Evolutionary conservation across 2,329 filamentous ascomycete species (phyloP).

Genomic region (Botrytis deweyae): DNA sequence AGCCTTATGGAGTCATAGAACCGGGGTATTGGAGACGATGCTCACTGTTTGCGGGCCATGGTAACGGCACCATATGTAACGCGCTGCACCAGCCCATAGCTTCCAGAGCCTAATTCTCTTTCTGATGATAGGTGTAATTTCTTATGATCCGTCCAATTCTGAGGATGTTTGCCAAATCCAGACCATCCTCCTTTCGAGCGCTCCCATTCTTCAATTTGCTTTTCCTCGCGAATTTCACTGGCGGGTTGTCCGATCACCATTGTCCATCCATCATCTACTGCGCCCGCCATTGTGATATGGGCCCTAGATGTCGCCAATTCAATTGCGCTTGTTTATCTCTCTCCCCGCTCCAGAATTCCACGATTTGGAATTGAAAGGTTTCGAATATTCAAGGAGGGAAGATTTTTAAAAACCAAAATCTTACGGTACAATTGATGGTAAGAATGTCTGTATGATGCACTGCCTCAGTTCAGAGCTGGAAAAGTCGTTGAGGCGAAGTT

Average conservation of each 20-base stretch:
- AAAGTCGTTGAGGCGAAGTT: not conserved
- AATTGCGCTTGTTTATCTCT: not conserved
- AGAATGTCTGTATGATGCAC: not conserved
- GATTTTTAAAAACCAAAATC: not conserved
- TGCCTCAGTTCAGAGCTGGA: constrained; percentile 7
- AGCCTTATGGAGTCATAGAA: not conserved
- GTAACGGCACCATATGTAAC: constrained; percentile 43
- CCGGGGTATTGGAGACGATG: not conserved
- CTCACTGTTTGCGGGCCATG: constrained; percentile 46
- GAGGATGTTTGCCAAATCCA: constrained; percentile 31
- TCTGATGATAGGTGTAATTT: constrained; percentile 31
- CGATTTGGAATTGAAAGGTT: not conserved
- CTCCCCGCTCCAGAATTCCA: not conserved
- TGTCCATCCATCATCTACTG: constrained; percentile 30
- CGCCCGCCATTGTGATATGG: not conserved
- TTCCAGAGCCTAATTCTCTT: constrained; percentile 44
- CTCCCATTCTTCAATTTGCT: constrained; percentile 34
- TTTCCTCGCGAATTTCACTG: constrained; percentile 28
- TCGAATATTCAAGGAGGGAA: not conserved
- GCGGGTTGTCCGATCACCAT: constrained; percentile 28
- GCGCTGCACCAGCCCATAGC: constrained; percentile 48
- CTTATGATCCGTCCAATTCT: constrained; percentile 27
- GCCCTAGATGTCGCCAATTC: not conserved
- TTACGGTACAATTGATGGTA: not conserved
- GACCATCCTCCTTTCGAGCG: constrained; percentile 31